Percentiles rank a stretch among this genome's conserved stretches.
Evolutionary conservation across 164 flowering plant genomes (phyloP).

Genomic region (Echeveria elegans): DNA sequence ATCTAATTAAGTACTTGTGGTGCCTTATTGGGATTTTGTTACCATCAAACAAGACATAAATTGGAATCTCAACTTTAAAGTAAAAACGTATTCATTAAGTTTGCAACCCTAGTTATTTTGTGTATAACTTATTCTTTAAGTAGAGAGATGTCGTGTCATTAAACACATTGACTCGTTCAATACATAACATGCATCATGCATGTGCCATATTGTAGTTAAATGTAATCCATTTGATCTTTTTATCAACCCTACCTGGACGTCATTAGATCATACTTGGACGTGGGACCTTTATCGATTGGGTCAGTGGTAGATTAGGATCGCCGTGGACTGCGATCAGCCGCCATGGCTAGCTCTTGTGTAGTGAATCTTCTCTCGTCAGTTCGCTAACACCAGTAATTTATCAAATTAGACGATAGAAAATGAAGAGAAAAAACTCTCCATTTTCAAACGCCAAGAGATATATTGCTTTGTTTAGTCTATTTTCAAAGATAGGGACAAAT

Average conservation of each 20-base stretch:
- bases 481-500: not conserved
- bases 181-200: not conserved
- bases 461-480: not conserved
- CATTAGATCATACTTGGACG: not conserved
- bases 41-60: not conserved
- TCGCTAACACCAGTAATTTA: no score
- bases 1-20: not conserved
- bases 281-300: not conserved
- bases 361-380: not conserved
- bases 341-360: not conserved
- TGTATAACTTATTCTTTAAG: not conserved
- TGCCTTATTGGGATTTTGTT: not conserved
- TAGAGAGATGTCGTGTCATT: not conserved
- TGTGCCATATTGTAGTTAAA: not conserved
- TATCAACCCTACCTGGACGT: not conserved
- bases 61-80: not conserved
- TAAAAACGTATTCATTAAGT: not conserved
- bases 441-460: no score
- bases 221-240: not conserved
- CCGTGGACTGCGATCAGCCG: not conserved
- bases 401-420: no score
- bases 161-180: not conserved
- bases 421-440: no score
- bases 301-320: not conserved
- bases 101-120: not conserved